Percentiles rank a stretch among this genome's conserved stretches.
Evolutionary conservation across 2,329 filamentous ascomycete species (phyloP).

Genomic region (Drechslera avenae): DNA sequence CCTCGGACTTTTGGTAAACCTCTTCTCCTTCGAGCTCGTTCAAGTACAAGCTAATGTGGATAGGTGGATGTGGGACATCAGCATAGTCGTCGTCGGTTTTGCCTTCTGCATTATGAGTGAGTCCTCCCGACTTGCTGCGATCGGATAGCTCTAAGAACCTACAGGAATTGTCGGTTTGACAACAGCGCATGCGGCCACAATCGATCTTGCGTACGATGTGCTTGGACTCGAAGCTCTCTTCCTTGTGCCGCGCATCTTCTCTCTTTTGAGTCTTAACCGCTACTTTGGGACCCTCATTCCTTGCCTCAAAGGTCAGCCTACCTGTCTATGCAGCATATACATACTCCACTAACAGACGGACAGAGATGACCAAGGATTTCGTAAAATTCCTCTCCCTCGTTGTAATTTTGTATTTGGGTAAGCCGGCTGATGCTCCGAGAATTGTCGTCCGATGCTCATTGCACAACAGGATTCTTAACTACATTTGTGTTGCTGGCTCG

Average conservation of each 20-base stretch:
- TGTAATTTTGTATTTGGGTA: slow-evolving; percentile 77
- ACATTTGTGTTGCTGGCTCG: slow-evolving; percentile 82
- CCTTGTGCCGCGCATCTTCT: slow-evolving; percentile 85
- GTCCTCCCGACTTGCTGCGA: slow-evolving; percentile 34
- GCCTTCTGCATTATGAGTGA: slow-evolving; percentile 74
- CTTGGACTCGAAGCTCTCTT: slow-evolving; percentile 86
- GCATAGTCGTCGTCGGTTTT: slow-evolving; percentile 73
- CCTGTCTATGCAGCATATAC: background rate
- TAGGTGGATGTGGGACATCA: slow-evolving; percentile 36
- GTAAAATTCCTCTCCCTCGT: slow-evolving; percentile 80
- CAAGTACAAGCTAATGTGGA: slow-evolving; percentile 1
- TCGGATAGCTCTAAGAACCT: slow-evolving; percentile 2
- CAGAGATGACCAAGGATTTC: slow-evolving; percentile 92
- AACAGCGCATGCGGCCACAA: slow-evolving; percentile 64
- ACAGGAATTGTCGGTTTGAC: slow-evolving; percentile 70
- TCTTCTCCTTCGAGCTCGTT: slow-evolving; percentile 50
- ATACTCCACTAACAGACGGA: background rate
- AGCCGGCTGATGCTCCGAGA: background rate
- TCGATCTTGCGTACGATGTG: slow-evolving; percentile 85
- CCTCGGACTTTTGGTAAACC: slow-evolving; percentile 51
- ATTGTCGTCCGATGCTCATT: slow-evolving; percentile 2
- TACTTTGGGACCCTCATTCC: slow-evolving; percentile 92
- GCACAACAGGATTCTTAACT: slow-evolving; percentile 73
- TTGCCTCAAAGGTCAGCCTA: slow-evolving; percentile 66
- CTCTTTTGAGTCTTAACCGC: slow-evolving; percentile 81